Percentiles rank a stretch among this genome's conserved stretches.
phyloP scores from a whole-genome alignment of 192 early-diverging fungal genomes.

The Umbelopsis ramanniana region DNA sequence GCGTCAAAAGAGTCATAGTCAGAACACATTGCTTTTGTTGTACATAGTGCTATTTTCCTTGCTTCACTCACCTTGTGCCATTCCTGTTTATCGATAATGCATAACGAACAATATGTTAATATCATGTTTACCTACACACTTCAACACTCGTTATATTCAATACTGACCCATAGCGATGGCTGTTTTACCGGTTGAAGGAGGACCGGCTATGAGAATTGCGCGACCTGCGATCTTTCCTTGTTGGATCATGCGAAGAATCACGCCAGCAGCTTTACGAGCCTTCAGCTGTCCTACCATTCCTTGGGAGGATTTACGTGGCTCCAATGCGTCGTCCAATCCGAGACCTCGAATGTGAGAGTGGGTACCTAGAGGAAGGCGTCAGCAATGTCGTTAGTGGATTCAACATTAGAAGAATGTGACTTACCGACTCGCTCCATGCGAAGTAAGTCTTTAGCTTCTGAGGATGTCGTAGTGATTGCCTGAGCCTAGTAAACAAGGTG shows the following conservation, averaged over 20 bases:
- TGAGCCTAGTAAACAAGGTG: slow-evolving; percentile 22
- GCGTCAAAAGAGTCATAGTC: slow-evolving; percentile 37
- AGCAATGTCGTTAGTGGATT: background rate
- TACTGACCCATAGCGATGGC: slow-evolving; percentile 96
- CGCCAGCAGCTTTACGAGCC: slow-evolving; percentile 94
- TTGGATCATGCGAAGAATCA: slow-evolving; percentile 97
- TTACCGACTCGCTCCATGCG: slow-evolving; percentile 87
- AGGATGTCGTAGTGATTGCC: slow-evolving; percentile 49
- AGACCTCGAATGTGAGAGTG: slow-evolving; percentile 98
- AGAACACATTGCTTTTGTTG: slow-evolving; percentile 71
- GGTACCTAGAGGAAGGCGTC: slow-evolving; percentile 63
- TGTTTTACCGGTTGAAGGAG: slow-evolving; percentile 99
- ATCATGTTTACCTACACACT: no score
- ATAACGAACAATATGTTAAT: no score
- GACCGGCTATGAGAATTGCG: slow-evolving; percentile 96
- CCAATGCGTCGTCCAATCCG: slow-evolving; percentile 92
- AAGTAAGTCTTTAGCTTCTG: slow-evolving; percentile 73
- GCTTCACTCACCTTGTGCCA: slow-evolving; percentile 39
- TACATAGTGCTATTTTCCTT: background rate
- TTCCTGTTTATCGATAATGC: slow-evolving; percentile 12
- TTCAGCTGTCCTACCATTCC: slow-evolving; percentile 98
- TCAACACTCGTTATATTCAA: no score
- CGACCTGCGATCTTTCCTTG: slow-evolving; percentile 97
- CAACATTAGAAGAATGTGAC: slow-evolving; percentile 5
- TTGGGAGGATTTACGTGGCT: slow-evolving; percentile 83